Base-by-base conservation (phyloP, 2,329 filamentous ascomycete genomes). In the Paecilomyces formosus region DNA sequence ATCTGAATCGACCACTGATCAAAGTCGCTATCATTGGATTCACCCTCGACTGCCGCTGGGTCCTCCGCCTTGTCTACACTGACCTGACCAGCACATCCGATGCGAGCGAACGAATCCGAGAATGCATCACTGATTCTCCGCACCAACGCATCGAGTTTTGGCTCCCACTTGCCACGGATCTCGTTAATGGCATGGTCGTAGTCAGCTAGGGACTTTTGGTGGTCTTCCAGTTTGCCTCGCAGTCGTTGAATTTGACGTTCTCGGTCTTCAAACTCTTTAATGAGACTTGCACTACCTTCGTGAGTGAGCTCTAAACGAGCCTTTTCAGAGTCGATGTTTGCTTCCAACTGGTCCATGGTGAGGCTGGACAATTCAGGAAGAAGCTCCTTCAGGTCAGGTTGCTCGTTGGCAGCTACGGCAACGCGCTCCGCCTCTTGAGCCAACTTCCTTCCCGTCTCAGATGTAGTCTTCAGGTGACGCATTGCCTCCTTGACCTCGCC, bases 1-100 rank as follows among this genome's bases (percentile, higher is more conserved):
- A 99, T 95, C 71, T 96, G 88, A 61, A 99, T 88, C 1, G 90
- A 87, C 94, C 94, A 99, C 61, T 89, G 85, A 58, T 95, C 90
- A 75, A 97, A 99, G 70, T 97, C 91, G 22, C 91, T 88, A 24
- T 78, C 65, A 4, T 65, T 65, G 9, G 64, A 61, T 53, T 71
- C 65, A 22, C 69, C 66, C 55, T 72, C 67, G 4, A 68, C 64
- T 12, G 70, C 70, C 12, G 63, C 56, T 57, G 73, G 69, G 33
- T 73, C 70, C 57, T 75, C 71, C 30, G 70, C 89, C 73, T 97
- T 97, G 79, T 92, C 83, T 3, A 99, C 81, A 60, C 82, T 82
- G 3, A 99, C 92, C 74, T 97, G 90, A 35, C 94, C 94, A 4
- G 92, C 92, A 72, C 94, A 97, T 64, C 88, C 91, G 70, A 99